These are phyloP conservation scores for Trichoderma atroviride DNA, from an alignment of 2,329 filamentous ascomycete species.

Conservation along the genomic window DNA sequence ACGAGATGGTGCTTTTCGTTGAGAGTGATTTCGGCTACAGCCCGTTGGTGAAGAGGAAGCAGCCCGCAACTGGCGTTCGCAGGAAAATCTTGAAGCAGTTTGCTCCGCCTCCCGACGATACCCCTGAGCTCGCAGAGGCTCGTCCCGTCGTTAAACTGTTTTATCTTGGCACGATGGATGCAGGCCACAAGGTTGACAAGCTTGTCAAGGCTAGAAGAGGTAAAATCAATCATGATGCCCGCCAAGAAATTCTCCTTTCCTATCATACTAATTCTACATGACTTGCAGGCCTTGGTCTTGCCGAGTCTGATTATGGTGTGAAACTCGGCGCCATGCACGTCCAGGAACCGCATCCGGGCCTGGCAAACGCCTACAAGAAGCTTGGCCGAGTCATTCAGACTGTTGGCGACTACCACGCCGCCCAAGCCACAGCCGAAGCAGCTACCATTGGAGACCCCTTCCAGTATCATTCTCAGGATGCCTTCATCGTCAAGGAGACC, in stretches of 20 bases:
- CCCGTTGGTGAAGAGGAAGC: conserved; percentile 91
- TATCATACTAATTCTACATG: conserved; percentile 31
- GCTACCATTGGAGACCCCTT: conserved; percentile 92
- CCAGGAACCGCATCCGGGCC: conserved; percentile 86
- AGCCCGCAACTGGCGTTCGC: conserved; percentile 92
- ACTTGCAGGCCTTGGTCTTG: conserved; percentile 77
- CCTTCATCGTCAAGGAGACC: conserved; percentile 97
- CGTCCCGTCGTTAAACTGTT: conserved; percentile 92
- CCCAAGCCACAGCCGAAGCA: conserved; percentile 94
- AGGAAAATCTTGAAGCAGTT: conserved; percentile 98
- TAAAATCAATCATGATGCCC: conserved; percentile 39
- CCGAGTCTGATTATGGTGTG: conserved; percentile 90
- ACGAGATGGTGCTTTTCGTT: conserved; percentile 98
- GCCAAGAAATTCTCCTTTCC: conserved; percentile 21
- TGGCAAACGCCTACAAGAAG: conserved; percentile 90
- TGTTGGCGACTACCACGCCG: conserved; percentile 92
- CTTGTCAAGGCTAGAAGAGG: conserved; percentile 90
- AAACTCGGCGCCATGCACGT: conserved; percentile 85
- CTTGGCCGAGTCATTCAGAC: conserved; percentile 92
- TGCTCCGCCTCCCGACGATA: conserved; percentile 94
- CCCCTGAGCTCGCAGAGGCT: conserved; percentile 87
- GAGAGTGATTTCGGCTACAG: conserved; percentile 99
- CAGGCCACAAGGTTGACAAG: conserved; percentile 94
- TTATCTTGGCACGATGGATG: conserved; percentile 93
- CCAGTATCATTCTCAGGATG: conserved; percentile 91